Conservation (phyloP, 352 stramenopile species). For the Phytophthora nicotianae region DNA sequence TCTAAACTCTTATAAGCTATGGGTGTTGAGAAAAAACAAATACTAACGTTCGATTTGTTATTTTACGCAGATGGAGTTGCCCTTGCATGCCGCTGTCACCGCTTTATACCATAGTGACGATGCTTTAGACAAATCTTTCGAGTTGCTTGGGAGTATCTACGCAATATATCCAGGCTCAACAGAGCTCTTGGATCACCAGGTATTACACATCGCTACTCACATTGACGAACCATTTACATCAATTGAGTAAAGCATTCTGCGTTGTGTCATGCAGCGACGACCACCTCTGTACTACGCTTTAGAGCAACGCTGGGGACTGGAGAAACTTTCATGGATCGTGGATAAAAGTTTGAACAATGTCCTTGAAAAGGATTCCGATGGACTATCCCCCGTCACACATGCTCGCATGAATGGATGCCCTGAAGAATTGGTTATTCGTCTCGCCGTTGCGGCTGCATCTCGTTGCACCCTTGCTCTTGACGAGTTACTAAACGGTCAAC, state of each 20-base stretch:
- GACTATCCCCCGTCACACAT: slow-evolving; percentile 45
- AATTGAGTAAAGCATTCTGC: background rate
- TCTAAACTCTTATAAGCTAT: background rate
- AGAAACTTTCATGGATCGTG: slow-evolving; percentile 62
- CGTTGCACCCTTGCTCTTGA: slow-evolving; percentile 28
- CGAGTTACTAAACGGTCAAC: slow-evolving; percentile 36
- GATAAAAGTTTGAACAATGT: slow-evolving; percentile 42
- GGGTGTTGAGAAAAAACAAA: too few relatives aligned
- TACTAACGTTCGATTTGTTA: background rate
- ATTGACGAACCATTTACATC: background rate
- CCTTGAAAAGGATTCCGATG: slow-evolving; percentile 55
- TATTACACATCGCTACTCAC: slow-evolving; percentile 5
- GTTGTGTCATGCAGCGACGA: slow-evolving; percentile 8
- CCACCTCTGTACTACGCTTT: slow-evolving; percentile 47
- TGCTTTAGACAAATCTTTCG: slow-evolving; percentile 30
- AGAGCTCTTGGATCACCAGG: slow-evolving; percentile 36
- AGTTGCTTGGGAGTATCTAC: slow-evolving; percentile 40
- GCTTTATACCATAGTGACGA: slow-evolving; percentile 23
- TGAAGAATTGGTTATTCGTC: slow-evolving; percentile 56
- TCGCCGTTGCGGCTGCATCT: slow-evolving; percentile 55
- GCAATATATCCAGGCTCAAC: slow-evolving; percentile 26
- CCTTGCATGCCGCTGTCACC: slow-evolving; percentile 46
- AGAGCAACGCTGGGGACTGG: slow-evolving; percentile 42
- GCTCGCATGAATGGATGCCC: slow-evolving; percentile 47
- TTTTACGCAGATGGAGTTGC: slow-evolving; percentile 40